Conservation (phyloP, 140 eudicot genomes). For the Erigeron philadelphicus region DNA sequence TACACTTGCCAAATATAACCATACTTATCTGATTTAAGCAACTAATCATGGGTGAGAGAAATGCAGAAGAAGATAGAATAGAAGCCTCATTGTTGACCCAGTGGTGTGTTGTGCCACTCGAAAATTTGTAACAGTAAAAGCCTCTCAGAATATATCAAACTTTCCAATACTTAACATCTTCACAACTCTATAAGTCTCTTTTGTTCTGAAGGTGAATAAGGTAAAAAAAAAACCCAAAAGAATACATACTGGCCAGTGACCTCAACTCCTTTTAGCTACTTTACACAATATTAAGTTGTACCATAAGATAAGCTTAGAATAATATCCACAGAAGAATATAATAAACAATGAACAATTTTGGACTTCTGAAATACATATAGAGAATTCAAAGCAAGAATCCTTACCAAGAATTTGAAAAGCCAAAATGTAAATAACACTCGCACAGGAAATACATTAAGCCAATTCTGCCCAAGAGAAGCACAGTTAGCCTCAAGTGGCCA, state of each 20-base stretch:
- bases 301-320: neutral
- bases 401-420: neutral
- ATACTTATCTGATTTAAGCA: neutral
- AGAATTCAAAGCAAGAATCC: neutral
- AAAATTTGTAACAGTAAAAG: too few species aligned
- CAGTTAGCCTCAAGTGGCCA: slow-evolving; percentile 31
- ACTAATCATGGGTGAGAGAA: neutral
- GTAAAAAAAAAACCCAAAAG: too few species aligned
- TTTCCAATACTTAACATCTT: too few species aligned
- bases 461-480: slow-evolving; percentile 30
- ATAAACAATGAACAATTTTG: too few species aligned
- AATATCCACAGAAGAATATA: too few species aligned
- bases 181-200: too few species aligned
- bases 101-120: too few species aligned
- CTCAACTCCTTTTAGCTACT: neutral
- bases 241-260: neutral
- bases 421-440: neutral
- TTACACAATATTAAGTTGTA: neutral
- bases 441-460: neutral
- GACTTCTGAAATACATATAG: neutral
- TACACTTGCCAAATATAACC: slow-evolving; percentile 9
- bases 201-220: neutral
- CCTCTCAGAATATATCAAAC: too few species aligned
- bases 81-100: neutral
- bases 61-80: too few species aligned